Percentiles rank a stretch among this genome's conserved stretches.
Evolutionary conservation across 805 yeast genomes (phyloP).

Genomic region (Candida takata): DNA sequence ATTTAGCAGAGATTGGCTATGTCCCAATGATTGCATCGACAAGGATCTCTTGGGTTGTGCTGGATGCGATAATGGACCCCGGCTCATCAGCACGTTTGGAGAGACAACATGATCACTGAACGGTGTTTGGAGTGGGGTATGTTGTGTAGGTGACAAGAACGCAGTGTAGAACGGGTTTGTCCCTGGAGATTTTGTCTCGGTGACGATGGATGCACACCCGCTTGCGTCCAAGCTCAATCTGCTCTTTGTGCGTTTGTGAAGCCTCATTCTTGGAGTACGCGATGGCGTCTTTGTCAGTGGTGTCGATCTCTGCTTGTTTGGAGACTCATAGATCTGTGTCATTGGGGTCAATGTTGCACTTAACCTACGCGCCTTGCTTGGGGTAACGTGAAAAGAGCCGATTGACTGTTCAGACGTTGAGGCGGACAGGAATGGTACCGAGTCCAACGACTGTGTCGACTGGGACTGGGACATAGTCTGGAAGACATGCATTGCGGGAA

Average conservation of each 20-base stretch:
- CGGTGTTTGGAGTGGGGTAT: constrained; percentile 23
- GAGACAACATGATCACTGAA: constrained; percentile 13
- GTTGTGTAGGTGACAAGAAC: constrained; percentile 31
- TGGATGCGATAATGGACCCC: neutral
- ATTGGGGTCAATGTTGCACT: constrained; percentile 16
- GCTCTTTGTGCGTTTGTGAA: constrained; percentile 35
- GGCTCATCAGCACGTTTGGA: constrained; percentile 19
- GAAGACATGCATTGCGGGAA: constrained; percentile 16
- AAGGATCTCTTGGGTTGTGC: neutral
- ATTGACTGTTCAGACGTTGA: constrained; percentile 21
- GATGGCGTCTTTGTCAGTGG: constrained; percentile 1
- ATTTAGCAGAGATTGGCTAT: neutral
- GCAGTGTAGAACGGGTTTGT: constrained; percentile 43
- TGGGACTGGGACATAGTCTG: constrained; percentile 22
- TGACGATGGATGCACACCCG: constrained; percentile 20
- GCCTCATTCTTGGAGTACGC: constrained; percentile 14
- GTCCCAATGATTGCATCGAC: neutral
- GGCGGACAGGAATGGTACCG: constrained; percentile 24
- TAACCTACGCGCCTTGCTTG: constrained; percentile 30
- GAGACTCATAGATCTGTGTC: constrained; percentile 14
- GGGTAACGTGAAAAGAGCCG: constrained; percentile 11
- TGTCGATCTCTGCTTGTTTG: constrained; percentile 2
- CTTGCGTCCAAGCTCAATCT: constrained; percentile 31
- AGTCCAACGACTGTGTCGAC: constrained; percentile 25
- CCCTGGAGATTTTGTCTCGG: constrained; percentile 27